These are phyloP conservation scores for Nannochloropsis gaditana DNA, from an alignment of 108 stramenopile species.

Conservation along the genomic window DNA sequence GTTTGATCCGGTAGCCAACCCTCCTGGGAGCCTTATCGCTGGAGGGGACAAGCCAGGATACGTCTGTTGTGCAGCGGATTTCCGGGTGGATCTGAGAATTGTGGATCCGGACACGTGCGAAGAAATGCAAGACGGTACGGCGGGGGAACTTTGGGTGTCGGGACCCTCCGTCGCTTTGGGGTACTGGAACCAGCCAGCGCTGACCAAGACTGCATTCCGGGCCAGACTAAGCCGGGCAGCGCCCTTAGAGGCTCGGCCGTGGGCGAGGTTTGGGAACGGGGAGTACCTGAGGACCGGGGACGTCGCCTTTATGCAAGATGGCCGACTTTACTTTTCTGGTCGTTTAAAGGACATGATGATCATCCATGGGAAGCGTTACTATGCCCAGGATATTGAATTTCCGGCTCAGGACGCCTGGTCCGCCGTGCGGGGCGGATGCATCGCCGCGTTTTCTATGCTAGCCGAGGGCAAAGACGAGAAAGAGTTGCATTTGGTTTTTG, in stretches of 20 bases:
- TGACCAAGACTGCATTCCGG: slow-evolving; percentile 25
- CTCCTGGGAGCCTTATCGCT: not conserved
- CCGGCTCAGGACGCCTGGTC: not conserved
- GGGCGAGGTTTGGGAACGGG: slow-evolving; percentile 11
- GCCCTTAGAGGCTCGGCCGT: not conserved
- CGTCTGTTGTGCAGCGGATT: not conserved
- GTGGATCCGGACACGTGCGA: slow-evolving; percentile 17
- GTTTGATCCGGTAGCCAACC: not conserved
- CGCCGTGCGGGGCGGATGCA: not conserved
- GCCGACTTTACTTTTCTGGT: slow-evolving; percentile 22
- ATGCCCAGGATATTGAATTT: slow-evolving; percentile 26
- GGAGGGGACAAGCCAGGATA: not conserved
- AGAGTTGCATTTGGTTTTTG: not conserved
- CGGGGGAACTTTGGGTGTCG: slow-evolving; percentile 23
- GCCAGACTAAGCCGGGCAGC: not conserved
- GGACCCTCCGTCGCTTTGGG: slow-evolving; percentile 14
- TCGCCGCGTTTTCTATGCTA: slow-evolving; percentile 20
- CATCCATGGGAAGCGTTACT: slow-evolving; percentile 18
- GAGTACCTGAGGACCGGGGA: slow-evolving; percentile 24
- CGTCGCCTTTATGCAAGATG: slow-evolving; percentile 16
- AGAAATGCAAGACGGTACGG: not conserved
- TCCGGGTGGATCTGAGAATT: slow-evolving; percentile 11
- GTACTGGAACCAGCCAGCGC: slow-evolving; percentile 22
- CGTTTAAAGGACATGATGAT: slow-evolving; percentile 33
- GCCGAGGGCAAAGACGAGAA: not conserved